phyloP scores from a whole-genome alignment of 1,284 basidiomycete genomes.

The Cerrena zonata region DNA sequence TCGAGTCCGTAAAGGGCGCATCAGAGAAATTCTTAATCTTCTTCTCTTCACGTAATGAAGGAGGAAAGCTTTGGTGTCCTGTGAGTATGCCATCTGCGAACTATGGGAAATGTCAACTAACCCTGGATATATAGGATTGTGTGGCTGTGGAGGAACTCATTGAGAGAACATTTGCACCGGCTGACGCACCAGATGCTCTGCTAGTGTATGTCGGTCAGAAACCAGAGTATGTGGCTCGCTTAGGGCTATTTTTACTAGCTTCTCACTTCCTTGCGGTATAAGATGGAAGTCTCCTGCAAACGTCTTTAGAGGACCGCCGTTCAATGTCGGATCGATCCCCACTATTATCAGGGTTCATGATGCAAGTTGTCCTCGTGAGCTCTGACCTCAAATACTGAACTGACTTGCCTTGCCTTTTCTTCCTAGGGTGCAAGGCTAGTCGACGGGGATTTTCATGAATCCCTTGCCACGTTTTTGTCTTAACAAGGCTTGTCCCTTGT shows the following conservation, averaged over 20 bases:
- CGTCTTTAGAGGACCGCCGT: conserved; percentile 57
- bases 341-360: conserved; percentile 67
- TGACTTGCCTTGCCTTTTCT: background rate
- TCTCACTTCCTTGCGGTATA: background rate
- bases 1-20: conserved; percentile 29
- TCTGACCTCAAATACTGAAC: background rate
- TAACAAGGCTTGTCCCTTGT: too few relatives aligned
- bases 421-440: conserved; percentile 49
- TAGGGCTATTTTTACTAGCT: background rate
- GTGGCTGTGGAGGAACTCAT: conserved; percentile 58
- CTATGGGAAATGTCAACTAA: conserved; percentile 2
- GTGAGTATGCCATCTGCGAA: conserved; percentile 33
- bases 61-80: conserved; percentile 57
- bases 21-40: conserved; percentile 57
- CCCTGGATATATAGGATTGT: conserved; percentile 59
- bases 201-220: conserved; percentile 72
- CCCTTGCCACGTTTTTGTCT: conserved; percentile 9
- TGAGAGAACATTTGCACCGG: conserved; percentile 46
- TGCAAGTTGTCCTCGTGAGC: conserved; percentile 41
- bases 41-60: conserved; percentile 53
- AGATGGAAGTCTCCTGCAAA: conserved; percentile 70
- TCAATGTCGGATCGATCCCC: conserved; percentile 62
- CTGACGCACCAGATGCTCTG: conserved; percentile 52
- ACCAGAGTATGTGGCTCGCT: conserved; percentile 47
- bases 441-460: conserved; percentile 43